These are phyloP conservation scores for Paraphoma chrysanthemicola DNA, from an alignment of 2,329 filamentous ascomycete species.

Conservation along the genomic window DNA sequence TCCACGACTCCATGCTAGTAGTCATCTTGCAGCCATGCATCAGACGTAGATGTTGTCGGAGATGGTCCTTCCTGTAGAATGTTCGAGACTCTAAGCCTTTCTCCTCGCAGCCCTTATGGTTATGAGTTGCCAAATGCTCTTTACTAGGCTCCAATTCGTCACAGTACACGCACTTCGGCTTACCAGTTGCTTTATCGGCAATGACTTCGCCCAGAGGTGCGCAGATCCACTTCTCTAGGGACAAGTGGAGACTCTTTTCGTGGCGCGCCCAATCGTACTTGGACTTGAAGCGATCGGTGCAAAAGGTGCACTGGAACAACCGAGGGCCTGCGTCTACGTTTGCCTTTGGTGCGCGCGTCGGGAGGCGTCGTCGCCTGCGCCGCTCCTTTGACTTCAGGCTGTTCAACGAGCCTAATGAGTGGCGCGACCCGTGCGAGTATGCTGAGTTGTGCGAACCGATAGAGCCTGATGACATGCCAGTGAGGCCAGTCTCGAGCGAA, in stretches of 20 bases:
- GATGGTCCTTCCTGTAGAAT: slow-evolving; percentile 69
- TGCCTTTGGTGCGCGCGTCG: slow-evolving; percentile 45
- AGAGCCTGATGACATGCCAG: slow-evolving; percentile 60
- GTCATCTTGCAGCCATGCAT: slow-evolving; percentile 69
- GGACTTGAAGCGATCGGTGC: slow-evolving; percentile 49
- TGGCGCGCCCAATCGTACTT: slow-evolving; percentile 52
- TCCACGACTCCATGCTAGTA: slow-evolving; percentile 70
- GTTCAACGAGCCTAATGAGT: slow-evolving; percentile 64
- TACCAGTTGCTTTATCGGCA: slow-evolving; percentile 62
- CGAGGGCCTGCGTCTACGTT: slow-evolving; percentile 29
- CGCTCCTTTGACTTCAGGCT: slow-evolving; percentile 62
- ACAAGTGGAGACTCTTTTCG: slow-evolving; percentile 49
- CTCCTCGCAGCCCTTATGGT: slow-evolving; percentile 70
- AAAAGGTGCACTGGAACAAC: slow-evolving; percentile 49
- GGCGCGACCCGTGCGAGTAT: slow-evolving; percentile 63
- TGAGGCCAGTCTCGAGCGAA: slow-evolving; percentile 59
- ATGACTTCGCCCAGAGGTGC: slow-evolving; percentile 66
- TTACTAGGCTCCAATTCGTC: slow-evolving; percentile 59
- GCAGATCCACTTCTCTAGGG: slow-evolving; percentile 58
- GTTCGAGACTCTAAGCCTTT: slow-evolving; percentile 68
- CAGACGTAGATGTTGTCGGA: slow-evolving; percentile 66
- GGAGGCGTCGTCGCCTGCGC: slow-evolving; percentile 61
- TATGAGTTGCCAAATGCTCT: slow-evolving; percentile 66
- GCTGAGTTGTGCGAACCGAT: slow-evolving; percentile 63
- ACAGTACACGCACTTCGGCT: slow-evolving; percentile 66